Base-by-base conservation (phyloP, 805 yeast genomes). In the Pichia californica region DNA sequence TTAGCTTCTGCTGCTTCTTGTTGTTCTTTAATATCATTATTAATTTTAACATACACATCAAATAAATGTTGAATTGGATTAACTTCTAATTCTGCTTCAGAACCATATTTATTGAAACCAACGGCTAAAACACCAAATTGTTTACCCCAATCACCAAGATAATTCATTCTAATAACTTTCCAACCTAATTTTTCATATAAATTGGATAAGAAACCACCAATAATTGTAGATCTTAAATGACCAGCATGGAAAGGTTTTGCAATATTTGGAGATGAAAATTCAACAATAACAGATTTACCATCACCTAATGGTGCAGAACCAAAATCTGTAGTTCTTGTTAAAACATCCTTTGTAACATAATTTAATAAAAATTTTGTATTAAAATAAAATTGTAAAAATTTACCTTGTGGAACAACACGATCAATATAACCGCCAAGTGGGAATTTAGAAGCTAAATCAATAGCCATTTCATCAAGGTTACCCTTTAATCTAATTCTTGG, bases 201-300 rank as follows among this genome's bases (percentile, higher is more conserved):
- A 66, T 89, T 91, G 32, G 96, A 69, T 38, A 93, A 64, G 70
- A 88, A 93, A 14, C 98, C 98, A 55, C 99, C 99, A 62, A 93
- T 93, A 59, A 93, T 93, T 36, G 99, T 93, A 27, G 95, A 85
- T 68, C 99, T 83, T 66, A 93, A 77, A 66, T 93, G 99, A 47
- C 99, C 99, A 43, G 99, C 99, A 62, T 93, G 99, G 83, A 93
- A 93, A 11, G 99, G 99, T 69, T 93, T 93, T 52, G 99, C 99
- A 59, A 93, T 91, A 67, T 93, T 93, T 52, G 99, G 99, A 29
- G 98, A 89, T 2, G 96, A 87, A 59, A 93, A 93, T 66, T 93
- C 99, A 55, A 93, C 74, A 36, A 88, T 56, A 15, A 84, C 73
- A 50, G 71, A 82, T 68, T 88, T 83, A 50, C 79, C 80, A 32